Conservation (phyloP, 106 monocot genomes). For the Dioscorea dumetorum region DNA sequence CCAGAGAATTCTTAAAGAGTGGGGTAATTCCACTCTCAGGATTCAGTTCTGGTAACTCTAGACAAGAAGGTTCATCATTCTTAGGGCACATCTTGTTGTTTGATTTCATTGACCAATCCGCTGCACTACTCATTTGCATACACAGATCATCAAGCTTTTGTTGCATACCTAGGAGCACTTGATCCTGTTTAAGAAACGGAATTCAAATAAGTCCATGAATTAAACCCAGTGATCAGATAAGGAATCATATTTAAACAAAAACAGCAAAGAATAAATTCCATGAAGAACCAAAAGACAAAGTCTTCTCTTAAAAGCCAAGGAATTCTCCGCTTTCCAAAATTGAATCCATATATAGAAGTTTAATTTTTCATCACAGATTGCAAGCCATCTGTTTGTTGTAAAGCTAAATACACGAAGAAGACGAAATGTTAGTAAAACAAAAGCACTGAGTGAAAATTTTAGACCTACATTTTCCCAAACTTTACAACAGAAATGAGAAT, state of each 20-base stretch:
- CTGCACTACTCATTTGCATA: constrained; percentile 48
- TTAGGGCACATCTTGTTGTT: not conserved
- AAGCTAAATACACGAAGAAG: too few relatives aligned
- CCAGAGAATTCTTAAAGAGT: constrained; percentile 4
- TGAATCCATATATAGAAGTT: too few relatives aligned
- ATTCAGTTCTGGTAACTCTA: constrained; percentile 6
- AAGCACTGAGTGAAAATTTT: too few relatives aligned
- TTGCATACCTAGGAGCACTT: constrained; percentile 68
- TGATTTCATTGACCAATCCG: constrained; percentile 16
- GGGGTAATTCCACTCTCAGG: constrained; percentile 19
- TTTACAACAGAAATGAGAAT: too few relatives aligned
- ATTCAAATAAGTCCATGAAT: not conserved
- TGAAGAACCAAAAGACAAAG: too few relatives aligned
- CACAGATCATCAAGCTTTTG: constrained; percentile 74
- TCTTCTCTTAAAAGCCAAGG: too few relatives aligned
- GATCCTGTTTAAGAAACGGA: constrained; percentile 36
- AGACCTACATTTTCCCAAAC: too few relatives aligned
- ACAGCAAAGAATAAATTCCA: not conserved
- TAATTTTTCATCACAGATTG: too few relatives aligned
- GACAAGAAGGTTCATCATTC: constrained; percentile 3
- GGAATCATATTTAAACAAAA: not conserved
- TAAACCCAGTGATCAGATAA: not conserved
- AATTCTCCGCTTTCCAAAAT: too few relatives aligned
- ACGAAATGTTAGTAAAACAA: too few relatives aligned
- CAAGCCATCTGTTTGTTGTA: too few relatives aligned